Evolutionary conservation across 331 rosid species (phyloP).

Genomic region (Pyrus hybrid): DNA sequence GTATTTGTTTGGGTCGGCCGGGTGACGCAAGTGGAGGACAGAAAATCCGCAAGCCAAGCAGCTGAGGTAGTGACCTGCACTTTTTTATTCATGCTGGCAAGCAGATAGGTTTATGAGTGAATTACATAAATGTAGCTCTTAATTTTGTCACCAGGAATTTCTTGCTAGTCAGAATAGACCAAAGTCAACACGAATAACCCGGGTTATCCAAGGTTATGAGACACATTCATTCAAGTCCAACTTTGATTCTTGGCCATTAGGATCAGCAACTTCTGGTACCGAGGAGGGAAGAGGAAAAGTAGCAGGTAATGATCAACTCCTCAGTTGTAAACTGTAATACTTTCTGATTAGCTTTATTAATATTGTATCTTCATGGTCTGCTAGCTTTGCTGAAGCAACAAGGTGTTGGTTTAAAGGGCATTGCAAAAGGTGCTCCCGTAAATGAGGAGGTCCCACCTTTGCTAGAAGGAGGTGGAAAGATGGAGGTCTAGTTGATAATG

Average conservation of each 20-base stretch:
- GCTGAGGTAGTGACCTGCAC: slow-evolving; percentile 65
- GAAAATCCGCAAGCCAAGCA: slow-evolving; percentile 70
- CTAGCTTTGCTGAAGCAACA: slow-evolving; percentile 98
- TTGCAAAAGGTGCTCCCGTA: slow-evolving; percentile 56
- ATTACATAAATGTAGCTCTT: background rate
- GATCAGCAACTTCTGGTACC: slow-evolving; percentile 55
- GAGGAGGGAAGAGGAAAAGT: slow-evolving; percentile 99
- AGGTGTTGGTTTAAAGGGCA: slow-evolving; percentile 92
- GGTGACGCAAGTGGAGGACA: slow-evolving; percentile 83
- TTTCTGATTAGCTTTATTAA: slow-evolving; percentile 10
- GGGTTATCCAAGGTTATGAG: slow-evolving; percentile 95
- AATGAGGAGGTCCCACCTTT: slow-evolving; percentile 92
- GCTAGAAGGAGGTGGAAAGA: slow-evolving; percentile 97
- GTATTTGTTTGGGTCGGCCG: slow-evolving; percentile 91
- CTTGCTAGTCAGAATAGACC: slow-evolving; percentile 74
- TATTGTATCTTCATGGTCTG: slow-evolving; percentile 17
- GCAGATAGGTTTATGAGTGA: slow-evolving; percentile 14
- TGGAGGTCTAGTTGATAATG: slow-evolving; percentile 55
- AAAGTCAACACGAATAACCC: slow-evolving; percentile 63
- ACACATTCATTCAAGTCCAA: slow-evolving; percentile 85
- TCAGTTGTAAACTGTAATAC: slow-evolving; percentile 8
- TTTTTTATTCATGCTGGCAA: slow-evolving; percentile 16
- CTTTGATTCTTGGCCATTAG: slow-evolving; percentile 91
- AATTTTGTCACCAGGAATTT: slow-evolving; percentile 51
- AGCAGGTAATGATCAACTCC: slow-evolving; percentile 53